phyloP scores from a whole-genome alignment of 106 monocot genomes.

The Posidonia australis region DNA sequence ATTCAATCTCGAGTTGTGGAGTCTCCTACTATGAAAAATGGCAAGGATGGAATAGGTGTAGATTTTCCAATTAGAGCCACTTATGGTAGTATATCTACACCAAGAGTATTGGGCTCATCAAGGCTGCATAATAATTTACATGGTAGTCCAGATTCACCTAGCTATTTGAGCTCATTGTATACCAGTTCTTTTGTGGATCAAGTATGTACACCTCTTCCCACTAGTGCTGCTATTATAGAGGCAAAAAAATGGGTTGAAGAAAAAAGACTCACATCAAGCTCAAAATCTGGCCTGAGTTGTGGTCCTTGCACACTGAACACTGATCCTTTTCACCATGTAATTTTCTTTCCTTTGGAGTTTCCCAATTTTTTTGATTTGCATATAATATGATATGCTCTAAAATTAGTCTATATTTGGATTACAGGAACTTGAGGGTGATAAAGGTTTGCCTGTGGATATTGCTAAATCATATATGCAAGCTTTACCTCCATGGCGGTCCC shows the following conservation, averaged over 20 bases:
- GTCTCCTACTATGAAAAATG: neutral
- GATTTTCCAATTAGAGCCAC: neutral
- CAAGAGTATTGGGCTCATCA: constrained; percentile 2
- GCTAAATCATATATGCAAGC: constrained; percentile 20
- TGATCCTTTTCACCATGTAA: constrained; percentile 3
- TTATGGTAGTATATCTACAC: neutral
- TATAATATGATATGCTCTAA: neutral
- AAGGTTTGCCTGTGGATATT: constrained; percentile 13
- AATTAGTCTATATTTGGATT: neutral
- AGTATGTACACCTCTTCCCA: constrained; percentile 24
- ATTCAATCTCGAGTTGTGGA: constrained; percentile 4
- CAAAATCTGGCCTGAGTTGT: constrained; percentile 29
- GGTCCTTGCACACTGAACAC: constrained; percentile 15
- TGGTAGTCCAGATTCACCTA: constrained; percentile 20
- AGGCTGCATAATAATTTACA: neutral
- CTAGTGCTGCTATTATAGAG: constrained; percentile 44
- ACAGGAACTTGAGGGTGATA: constrained; percentile 2
- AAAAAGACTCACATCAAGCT: constrained; percentile 29
- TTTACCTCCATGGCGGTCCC: constrained; percentile 10
- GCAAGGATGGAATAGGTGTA: neutral
- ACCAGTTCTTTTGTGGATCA: constrained; percentile 13
- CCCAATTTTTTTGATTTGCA: neutral
- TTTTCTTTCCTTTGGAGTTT: neutral
- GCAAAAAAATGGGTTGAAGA: constrained; percentile 75
- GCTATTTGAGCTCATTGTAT: constrained; percentile 15